Evolutionary conservation across 129 eudicot genomes (phyloP).

Genomic region (Flaveria sonorensis): DNA sequence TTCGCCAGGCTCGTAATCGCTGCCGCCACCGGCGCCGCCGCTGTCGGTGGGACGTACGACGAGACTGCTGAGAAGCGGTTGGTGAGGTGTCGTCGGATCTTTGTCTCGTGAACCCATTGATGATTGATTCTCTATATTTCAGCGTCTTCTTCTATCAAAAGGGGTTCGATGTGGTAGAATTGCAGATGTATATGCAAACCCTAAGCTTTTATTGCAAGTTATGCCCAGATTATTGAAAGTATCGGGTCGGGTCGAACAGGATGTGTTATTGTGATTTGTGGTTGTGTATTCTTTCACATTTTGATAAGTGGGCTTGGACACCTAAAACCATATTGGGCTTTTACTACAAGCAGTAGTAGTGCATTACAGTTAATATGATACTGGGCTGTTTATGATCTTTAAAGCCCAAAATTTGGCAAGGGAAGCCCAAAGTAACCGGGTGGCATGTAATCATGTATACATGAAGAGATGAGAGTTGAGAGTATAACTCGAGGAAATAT

Average conservation of each 20-base stretch:
- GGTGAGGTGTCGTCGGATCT: conserved; percentile 67
- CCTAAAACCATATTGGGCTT: too few relatives aligned
- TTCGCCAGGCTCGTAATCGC: conserved; percentile 95
- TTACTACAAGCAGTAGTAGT: too few relatives aligned
- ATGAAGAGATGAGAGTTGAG: too few relatives aligned
- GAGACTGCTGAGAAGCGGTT: conserved; percentile 92
- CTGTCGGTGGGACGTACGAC: conserved; percentile 80
- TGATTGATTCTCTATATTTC: conserved; percentile 44
- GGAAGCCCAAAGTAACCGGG: too few relatives aligned
- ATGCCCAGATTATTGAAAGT: background rate
- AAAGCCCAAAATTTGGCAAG: too few relatives aligned
- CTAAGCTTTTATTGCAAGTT: conserved; percentile 23
- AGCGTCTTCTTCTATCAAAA: background rate
- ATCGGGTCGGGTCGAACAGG: conserved; percentile 13
- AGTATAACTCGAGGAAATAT: too few relatives aligned
- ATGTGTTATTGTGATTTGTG: too few relatives aligned
- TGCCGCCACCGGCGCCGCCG: conserved; percentile 55
- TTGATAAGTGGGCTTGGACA: too few relatives aligned
- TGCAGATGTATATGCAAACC: conserved; percentile 19
- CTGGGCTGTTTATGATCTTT: too few relatives aligned
- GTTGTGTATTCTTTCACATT: background rate
- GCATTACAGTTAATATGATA: too few relatives aligned
- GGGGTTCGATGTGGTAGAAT: background rate
- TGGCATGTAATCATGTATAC: too few relatives aligned
- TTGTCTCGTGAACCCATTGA: conserved; percentile 69